Base-by-base conservation (phyloP, 352 stramenopile species). In the Pilasporangium apinafurcum region DNA sequence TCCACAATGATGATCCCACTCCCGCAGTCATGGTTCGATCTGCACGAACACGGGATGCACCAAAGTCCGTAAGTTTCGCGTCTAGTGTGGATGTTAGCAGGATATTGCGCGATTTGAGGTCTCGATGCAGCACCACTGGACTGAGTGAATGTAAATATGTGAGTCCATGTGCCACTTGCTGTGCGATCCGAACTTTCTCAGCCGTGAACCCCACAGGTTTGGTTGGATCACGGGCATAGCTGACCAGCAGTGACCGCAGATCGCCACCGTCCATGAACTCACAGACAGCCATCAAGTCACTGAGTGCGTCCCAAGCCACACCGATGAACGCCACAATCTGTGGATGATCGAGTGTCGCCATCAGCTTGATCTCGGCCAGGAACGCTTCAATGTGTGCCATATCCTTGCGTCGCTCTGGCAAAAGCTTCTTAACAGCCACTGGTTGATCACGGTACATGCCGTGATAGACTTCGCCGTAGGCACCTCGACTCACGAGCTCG, bases 41-140 rank as follows among this genome's bases (percentile, higher is more conserved):
- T 2, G 43, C 41, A 14, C 33, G 26, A 27, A 51, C 27, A 1
- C 58, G 42, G 0, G 62, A 59, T 8, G 44, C 47, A 0, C 67
- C 67, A 54, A 83, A 83, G 48, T 83, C 71, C 6, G 68, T 81
- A 5, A 83, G 37, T 34, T 79, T 83, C 16, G 64, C 60, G 5
- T 61, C 21, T 13, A 73, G 37, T 13, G 50, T 51, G n/a, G 37
- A 36, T 0, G 61, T 68, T 13, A 86, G 48, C 28, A 86, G 48
- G 34, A 87, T 56, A 35, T 87, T 87, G n/a, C 72, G 66, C 6
- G 68, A 85, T 43, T 87, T 87, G 41, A 87, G 60, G 43, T 86
- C 73, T 10, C 73, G 67, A 37, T 87, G 68, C 7, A 87, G 43
- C 28, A 85, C 46, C 2, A 55, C 32, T 1, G 62, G 62, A 16